Evolutionary conservation across 2,329 filamentous ascomycete species (phyloP).

Genomic region (Apiospora phragmitis): DNA sequence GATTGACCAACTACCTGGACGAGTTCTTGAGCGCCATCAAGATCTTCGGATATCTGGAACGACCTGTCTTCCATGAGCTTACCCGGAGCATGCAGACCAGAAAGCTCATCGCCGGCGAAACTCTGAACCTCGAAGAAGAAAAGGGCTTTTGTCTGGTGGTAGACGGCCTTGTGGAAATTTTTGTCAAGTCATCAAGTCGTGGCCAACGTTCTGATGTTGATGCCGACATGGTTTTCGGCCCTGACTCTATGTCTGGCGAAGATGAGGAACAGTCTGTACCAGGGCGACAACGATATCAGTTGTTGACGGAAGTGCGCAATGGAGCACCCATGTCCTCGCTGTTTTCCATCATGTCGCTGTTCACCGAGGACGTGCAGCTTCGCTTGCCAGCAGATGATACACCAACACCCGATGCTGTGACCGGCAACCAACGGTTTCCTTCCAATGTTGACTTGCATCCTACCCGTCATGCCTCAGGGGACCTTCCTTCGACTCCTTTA

Average conservation of each 20-base stretch:
- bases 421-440: slow-evolving; percentile 29
- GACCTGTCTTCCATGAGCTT: slow-evolving; percentile 95
- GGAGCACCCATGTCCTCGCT: slow-evolving; percentile 97
- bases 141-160: slow-evolving; percentile 98
- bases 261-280: slow-evolving; percentile 63
- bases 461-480: slow-evolving; percentile 18
- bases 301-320: slow-evolving; percentile 96
- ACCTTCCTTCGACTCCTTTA: slow-evolving; percentile 15
- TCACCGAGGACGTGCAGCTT: slow-evolving; percentile 91
- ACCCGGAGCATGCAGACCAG: slow-evolving; percentile 97
- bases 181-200: slow-evolving; percentile 77
- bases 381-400: slow-evolving; percentile 68
- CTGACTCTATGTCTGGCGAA: slow-evolving; percentile 61
- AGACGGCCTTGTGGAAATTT: slow-evolving; percentile 94
- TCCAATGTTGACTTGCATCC: slow-evolving; percentile 19
- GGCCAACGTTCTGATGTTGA: slow-evolving; percentile 16
- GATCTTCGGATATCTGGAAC: slow-evolving; percentile 95
- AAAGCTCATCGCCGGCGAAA: slow-evolving; percentile 95
- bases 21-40: slow-evolving; percentile 99
- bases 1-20: slow-evolving; percentile 93
- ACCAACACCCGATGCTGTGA: slow-evolving; percentile 28
- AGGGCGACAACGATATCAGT: slow-evolving; percentile 79
- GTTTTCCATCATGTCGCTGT: slow-evolving; percentile 95
- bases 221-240: slow-evolving; percentile 33
- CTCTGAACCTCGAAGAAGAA: slow-evolving; percentile 91